Conservation (phyloP, 2,329 filamentous ascomycete species). For the Xylariaceae sp. region DNA sequence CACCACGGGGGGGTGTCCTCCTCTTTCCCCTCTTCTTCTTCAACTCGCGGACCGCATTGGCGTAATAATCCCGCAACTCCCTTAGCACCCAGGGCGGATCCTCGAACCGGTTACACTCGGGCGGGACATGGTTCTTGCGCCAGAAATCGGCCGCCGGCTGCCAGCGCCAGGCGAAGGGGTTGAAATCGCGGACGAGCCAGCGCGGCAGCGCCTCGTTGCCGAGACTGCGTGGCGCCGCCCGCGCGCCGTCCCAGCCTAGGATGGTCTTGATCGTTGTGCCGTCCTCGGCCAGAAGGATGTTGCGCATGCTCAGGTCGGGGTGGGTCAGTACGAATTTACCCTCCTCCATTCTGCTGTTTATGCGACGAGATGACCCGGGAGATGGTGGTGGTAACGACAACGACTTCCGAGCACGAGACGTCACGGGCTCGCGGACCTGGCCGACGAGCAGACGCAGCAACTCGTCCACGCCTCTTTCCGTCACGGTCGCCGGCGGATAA, state of each 20-base stretch:
- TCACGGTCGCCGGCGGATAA: conserved; percentile 22
- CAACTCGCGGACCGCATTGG: conserved; percentile 22
- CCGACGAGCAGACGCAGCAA: conserved; percentile 31
- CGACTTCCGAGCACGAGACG: neutral
- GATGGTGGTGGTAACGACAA: too few relatives aligned
- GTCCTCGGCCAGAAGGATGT: conserved; percentile 35
- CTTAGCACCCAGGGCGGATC: conserved; percentile 35
- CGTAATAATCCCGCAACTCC: conserved; percentile 34
- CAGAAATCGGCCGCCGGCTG: conserved; percentile 25
- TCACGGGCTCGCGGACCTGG: conserved; percentile 30
- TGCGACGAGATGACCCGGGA: too few relatives aligned
- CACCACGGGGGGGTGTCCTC: too few relatives aligned
- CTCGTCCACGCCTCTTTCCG: conserved; percentile 27
- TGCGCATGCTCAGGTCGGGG: conserved; percentile 34
- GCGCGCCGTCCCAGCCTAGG: conserved; percentile 37
- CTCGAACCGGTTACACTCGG: conserved; percentile 26
- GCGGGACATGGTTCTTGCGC: conserved; percentile 3
- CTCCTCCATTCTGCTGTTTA: neutral
- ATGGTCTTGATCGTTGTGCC: conserved; percentile 32
- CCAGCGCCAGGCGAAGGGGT: conserved; percentile 36
- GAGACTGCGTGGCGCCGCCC: conserved; percentile 31
- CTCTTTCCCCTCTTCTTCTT: conserved; percentile 7
- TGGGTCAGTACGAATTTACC: conserved; percentile 36
- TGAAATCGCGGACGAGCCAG: conserved; percentile 38
- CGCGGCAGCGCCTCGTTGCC: conserved; percentile 36